Percentiles rank a stretch among this genome's conserved stretches.
Conservation (phyloP, 2,329 filamentous ascomycete genomes). For the Dactylellina haptotyla region DNA sequence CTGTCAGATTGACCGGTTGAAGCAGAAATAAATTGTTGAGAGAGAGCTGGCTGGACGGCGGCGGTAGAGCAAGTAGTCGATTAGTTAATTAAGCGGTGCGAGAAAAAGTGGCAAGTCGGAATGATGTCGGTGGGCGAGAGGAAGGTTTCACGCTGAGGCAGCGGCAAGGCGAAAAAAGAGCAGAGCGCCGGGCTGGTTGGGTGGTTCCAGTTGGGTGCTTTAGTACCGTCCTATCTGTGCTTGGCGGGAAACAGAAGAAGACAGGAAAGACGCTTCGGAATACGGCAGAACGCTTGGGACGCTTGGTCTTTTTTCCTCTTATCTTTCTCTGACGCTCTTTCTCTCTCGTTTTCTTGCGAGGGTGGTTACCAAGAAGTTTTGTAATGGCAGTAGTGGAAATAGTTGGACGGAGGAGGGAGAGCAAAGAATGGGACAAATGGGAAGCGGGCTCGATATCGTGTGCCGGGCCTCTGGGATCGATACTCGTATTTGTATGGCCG, state of each 20-base stretch:
- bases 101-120: constrained; percentile 48
- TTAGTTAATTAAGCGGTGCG: no score
- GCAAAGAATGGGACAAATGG: constrained; percentile 22
- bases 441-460: constrained; percentile 22
- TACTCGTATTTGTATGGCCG: constrained; percentile 48
- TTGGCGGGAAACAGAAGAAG: no score
- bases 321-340: neutral
- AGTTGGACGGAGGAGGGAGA: constrained; percentile 13
- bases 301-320: neutral
- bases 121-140: constrained; percentile 36
- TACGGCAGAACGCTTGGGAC: neutral
- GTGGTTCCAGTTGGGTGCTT: no score
- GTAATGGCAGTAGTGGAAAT: no score
- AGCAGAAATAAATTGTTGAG: no score
- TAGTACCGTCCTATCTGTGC: no score
- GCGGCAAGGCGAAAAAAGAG: no score
- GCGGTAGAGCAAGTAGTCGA: no score
- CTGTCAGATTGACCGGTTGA: no score
- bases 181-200: no score
- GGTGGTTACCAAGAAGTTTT: no score
- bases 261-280: no score
- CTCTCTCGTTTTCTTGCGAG: neutral
- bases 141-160: constrained; percentile 1
- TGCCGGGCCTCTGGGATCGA: constrained; percentile 19
- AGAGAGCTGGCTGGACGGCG: neutral